phyloP scores from a whole-genome alignment of 2,329 filamentous ascomycete species.

The Exophiala xenobiotica region DNA sequence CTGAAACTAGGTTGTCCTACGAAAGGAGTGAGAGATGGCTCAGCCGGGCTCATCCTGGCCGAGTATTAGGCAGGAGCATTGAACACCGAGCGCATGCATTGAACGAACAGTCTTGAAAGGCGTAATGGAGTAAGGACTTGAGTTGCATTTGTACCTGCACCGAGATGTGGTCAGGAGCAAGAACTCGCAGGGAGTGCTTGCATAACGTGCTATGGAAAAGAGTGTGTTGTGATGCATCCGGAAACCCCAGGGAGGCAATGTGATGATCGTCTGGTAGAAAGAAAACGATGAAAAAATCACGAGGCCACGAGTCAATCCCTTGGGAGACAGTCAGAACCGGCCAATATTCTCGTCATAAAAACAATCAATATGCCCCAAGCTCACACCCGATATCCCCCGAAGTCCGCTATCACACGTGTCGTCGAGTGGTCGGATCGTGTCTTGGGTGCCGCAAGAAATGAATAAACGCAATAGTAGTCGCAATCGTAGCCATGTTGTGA shows the following conservation, averaged over 20 bases:
- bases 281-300: constrained; percentile 3
- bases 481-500: constrained; percentile 16
- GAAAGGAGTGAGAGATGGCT: too few relatives aligned
- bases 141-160: too few relatives aligned
- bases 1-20: too few relatives aligned
- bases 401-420: neutral
- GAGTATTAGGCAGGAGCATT: too few relatives aligned
- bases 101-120: too few relatives aligned
- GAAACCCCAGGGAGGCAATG: neutral
- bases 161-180: too few relatives aligned
- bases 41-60: too few relatives aligned
- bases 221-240: constrained; percentile 6
- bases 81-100: too few relatives aligned
- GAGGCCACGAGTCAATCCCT: constrained; percentile 28
- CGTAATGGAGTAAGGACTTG: too few relatives aligned
- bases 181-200: too few relatives aligned
- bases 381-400: neutral
- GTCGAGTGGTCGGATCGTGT: neutral
- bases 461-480: neutral
- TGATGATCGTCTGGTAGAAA: neutral
- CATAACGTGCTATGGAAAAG: too few relatives aligned
- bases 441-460: neutral
- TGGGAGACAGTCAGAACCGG: constrained; percentile 28
- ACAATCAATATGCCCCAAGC: neutral
- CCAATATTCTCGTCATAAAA: constrained; percentile 8